Evolutionary conservation across 345 rosid species (phyloP), one percentile per base, ranked within the genome.

Genomic region (Diplotaxis tenuifolia): DNA sequence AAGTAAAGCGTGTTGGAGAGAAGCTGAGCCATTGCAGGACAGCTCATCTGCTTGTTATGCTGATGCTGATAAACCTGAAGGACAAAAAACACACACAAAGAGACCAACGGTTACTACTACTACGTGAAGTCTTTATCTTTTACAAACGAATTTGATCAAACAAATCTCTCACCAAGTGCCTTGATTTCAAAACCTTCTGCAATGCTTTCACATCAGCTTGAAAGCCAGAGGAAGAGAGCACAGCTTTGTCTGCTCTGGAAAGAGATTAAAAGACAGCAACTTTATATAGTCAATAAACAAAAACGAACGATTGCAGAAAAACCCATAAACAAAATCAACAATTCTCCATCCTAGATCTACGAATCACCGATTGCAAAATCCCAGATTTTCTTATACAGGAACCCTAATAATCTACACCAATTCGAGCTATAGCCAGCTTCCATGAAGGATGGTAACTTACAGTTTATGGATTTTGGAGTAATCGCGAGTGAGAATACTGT

Each of bases 11-110:
- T 92, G 82, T 96, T 96, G 40, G 98, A 96, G 58, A 96, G 97
- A 53, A 96, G 85, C 79, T 92, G 98, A 28, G 83, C 97, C 98
- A 96, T 92, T n/a, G 94, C 98, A 54, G 96, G 96, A 60, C 94
- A 92, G 84, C 97, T 90, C 96, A 96, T 90, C 80, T 92, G 98
- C 82, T 96, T 96, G 82, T 88, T 92, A 82, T 92, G 97, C 75
- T 96, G 98, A 79, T 96, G 99, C 79, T 96, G 99, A 73, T 96
- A 96, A 40, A 89, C 86, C 98, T 96, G 85, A 63, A 12, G 31
- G 4, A 29, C 28, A 32, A 9, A 9, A 54, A 72, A 58, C 21
- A 67, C 49, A 59, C 50, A 59, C 58, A 59, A 0, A 45, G 12
- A 54, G 2, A 56, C 68, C 31, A 72, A 60, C n/a, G n/a, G n/a